These are phyloP conservation scores for Coemansia sp. DNA, from an alignment of 192 early-diverging fungal genomes.

Conservation along the genomic window DNA sequence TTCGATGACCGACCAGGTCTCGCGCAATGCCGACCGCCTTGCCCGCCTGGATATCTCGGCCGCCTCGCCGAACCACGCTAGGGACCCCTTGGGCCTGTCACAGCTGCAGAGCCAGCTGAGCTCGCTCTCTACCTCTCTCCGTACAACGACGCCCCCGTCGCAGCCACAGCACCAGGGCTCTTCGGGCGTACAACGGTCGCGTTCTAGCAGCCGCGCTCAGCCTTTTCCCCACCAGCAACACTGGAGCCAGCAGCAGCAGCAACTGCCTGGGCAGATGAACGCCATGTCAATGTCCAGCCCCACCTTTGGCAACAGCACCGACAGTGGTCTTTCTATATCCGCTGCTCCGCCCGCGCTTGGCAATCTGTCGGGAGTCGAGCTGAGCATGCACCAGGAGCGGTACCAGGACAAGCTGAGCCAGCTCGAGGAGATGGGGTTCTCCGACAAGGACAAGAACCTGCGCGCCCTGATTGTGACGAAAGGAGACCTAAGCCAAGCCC, in stretches of 20 bases:
- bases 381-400: constrained; percentile 41
- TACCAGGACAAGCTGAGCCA: constrained; percentile 67
- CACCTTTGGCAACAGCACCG: not conserved
- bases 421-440: constrained; percentile 94
- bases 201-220: constrained; percentile 1
- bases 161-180: not conserved
- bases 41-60: constrained; percentile 35
- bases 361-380: not conserved
- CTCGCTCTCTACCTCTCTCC: not conserved
- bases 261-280: constrained; percentile 15
- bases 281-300: constrained; percentile 20
- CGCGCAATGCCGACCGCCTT: constrained; percentile 31
- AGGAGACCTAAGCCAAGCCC: constrained; percentile 83
- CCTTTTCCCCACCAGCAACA: constrained; percentile 2
- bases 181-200: not conserved
- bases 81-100: constrained; percentile 8
- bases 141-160: not conserved
- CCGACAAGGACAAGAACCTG: constrained; percentile 78
- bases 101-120: constrained; percentile 7
- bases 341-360: not conserved
- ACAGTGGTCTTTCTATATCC: not conserved
- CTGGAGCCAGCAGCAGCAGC: not conserved
- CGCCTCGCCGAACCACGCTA: not conserved
- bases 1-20: constrained; percentile 29
- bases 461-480: constrained; percentile 78